Conservation (phyloP, 2,329 filamentous ascomycete species). For the Esteya vermicola region DNA sequence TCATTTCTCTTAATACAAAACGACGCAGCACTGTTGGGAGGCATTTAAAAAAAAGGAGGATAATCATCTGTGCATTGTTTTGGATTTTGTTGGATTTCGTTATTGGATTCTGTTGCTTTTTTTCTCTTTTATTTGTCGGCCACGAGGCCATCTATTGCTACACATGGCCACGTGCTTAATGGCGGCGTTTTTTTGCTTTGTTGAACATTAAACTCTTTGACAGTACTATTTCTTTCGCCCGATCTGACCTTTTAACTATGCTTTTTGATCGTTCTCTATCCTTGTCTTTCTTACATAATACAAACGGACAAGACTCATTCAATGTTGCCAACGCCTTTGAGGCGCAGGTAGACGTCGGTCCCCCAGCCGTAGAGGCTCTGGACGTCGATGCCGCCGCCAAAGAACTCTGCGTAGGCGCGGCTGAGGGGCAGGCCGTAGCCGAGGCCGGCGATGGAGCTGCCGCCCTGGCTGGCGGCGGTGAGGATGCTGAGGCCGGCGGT, state of each 20-base stretch:
- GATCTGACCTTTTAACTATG: no score
- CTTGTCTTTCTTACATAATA: no score
- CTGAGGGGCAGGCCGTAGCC: conserved; percentile 87
- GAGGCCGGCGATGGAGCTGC: conserved; percentile 77
- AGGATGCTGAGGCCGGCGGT: conserved; percentile 62
- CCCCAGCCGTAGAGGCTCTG: conserved; percentile 94
- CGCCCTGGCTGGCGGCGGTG: conserved; percentile 54
- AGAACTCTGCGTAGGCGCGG: conserved; percentile 93
- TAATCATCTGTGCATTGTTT: not conserved
- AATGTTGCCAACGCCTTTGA: conserved; percentile 49
- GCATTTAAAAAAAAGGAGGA: no score
- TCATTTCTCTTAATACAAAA: no score
- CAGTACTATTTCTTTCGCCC: no score
- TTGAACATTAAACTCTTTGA: no score
- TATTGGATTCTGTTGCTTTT: not conserved
- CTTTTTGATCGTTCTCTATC: no score
- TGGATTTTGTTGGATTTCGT: not conserved
- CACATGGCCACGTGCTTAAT: no score
- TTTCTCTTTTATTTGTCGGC: not conserved
- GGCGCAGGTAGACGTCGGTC: conserved; percentile 51
- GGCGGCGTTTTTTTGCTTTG: no score
- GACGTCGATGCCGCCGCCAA: conserved; percentile 88
- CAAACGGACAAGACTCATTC: conserved; percentile 14
- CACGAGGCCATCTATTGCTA: no score
- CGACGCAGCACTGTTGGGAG: no score